Percentiles rank a stretch among this genome's conserved stretches.
Evolutionary conservation across 2,329 filamentous ascomycete species (phyloP).

Genomic region (Neofusicoccum sp.): DNA sequence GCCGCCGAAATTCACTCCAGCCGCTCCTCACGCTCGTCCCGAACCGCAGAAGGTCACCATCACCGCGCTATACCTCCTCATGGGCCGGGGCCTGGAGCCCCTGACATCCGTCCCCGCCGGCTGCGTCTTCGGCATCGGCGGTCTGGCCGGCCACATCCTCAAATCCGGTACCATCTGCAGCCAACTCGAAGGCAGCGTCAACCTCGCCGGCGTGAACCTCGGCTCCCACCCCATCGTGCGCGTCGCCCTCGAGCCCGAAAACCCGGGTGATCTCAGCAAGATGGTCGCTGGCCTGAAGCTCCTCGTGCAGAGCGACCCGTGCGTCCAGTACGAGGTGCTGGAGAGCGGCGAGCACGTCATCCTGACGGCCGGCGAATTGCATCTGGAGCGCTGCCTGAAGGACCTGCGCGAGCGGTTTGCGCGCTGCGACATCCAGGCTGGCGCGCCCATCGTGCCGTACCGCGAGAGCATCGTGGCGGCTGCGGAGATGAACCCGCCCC

Average conservation of each 20-base stretch:
- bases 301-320: constrained; percentile 91
- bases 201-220: constrained; percentile 81
- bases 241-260: constrained; percentile 89
- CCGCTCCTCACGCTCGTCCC: constrained; percentile 67
- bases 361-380: constrained; percentile 87
- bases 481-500: constrained; percentile 88
- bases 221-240: constrained; percentile 88
- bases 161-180: constrained; percentile 95
- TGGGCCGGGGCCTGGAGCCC: constrained; percentile 85
- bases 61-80: constrained; percentile 87
- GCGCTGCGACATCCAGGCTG: constrained; percentile 89
- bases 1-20: constrained; percentile 88
- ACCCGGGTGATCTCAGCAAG: constrained; percentile 86
- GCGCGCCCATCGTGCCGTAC: constrained; percentile 92
- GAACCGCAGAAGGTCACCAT: constrained; percentile 80
- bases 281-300: constrained; percentile 87
- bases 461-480: constrained; percentile 85
- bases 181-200: constrained; percentile 79
- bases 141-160: constrained; percentile 87
- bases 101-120: constrained; percentile 85
- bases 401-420: constrained; percentile 92
- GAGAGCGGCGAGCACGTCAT: constrained; percentile 93
- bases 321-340: constrained; percentile 92
- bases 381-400: constrained; percentile 89
- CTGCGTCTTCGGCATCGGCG: constrained; percentile 91